phyloP scores from a whole-genome alignment of 768 basidiomycete genomes.

The Pleurotus sapidus region DNA sequence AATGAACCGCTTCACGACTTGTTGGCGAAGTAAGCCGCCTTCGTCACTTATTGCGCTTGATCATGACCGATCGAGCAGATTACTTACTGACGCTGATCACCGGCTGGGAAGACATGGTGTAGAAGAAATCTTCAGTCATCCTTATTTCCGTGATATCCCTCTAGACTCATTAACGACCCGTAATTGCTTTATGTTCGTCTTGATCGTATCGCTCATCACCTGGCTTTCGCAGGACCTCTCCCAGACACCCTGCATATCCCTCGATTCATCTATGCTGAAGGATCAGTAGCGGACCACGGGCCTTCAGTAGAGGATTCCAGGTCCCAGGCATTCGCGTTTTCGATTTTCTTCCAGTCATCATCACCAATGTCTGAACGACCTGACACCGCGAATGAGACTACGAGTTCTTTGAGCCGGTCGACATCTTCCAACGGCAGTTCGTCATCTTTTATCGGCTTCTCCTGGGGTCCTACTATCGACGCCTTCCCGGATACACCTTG shows the following conservation, averaged over 20 bases:
- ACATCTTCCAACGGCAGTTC: neutral
- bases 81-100: constrained; percentile 51
- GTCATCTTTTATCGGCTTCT: constrained; percentile 75
- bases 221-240: constrained; percentile 33
- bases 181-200: constrained; percentile 26
- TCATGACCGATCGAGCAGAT: neutral
- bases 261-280: constrained; percentile 60
- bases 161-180: constrained; percentile 55
- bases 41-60: neutral
- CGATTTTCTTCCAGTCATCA: constrained; percentile 78
- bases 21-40: constrained; percentile 43
- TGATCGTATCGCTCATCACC: neutral
- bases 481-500: constrained; percentile 44
- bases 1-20: constrained; percentile 54
- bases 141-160: constrained; percentile 51
- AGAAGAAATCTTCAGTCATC: constrained; percentile 62
- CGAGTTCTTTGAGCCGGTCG: constrained; percentile 16
- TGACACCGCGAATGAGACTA: constrained; percentile 34
- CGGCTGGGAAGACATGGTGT: constrained; percentile 64
- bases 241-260: constrained; percentile 68
- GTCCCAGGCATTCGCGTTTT: constrained; percentile 74
- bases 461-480: constrained; percentile 74
- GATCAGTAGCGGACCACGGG: constrained; percentile 12
- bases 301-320: constrained; percentile 29
- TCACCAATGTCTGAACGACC: constrained; percentile 49